phyloP scores from a whole-genome alignment of 2,329 filamentous ascomycete species.

The Cucurbitaria berberidis region DNA sequence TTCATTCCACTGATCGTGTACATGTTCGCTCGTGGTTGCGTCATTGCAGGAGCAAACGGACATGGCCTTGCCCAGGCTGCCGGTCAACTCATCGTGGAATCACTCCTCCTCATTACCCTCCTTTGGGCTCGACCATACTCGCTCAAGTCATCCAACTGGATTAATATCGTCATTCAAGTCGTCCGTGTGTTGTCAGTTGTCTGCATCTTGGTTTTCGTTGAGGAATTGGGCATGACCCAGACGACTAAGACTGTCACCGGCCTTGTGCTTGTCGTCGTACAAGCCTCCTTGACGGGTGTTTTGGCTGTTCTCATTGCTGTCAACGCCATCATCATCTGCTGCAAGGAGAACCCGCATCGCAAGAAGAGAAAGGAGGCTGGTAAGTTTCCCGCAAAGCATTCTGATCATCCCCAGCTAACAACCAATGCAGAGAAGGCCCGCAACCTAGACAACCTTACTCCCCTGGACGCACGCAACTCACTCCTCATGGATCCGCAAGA shows the following conservation, averaged over 20 bases:
- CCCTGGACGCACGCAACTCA: slow-evolving; percentile 84
- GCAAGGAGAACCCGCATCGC: slow-evolving; percentile 88
- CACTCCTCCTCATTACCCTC: slow-evolving; percentile 76
- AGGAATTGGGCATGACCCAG: slow-evolving; percentile 86
- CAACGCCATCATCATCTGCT: slow-evolving; percentile 83
- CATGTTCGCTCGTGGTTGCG: slow-evolving; percentile 85
- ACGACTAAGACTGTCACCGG: slow-evolving; percentile 95
- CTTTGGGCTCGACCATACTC: slow-evolving; percentile 87
- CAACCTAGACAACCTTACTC: slow-evolving; percentile 82
- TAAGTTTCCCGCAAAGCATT: slow-evolving; percentile 57
- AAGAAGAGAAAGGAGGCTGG: slow-evolving; percentile 87
- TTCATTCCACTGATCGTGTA: slow-evolving; percentile 90
- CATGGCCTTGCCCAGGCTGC: slow-evolving; percentile 82
- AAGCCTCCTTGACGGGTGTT: slow-evolving; percentile 80
- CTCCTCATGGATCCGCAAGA: slow-evolving; percentile 72
- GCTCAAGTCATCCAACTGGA: slow-evolving; percentile 84
- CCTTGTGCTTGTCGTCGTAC: slow-evolving; percentile 90
- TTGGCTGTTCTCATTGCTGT: slow-evolving; percentile 86
- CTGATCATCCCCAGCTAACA: slow-evolving; percentile 34
- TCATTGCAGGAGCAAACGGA: slow-evolving; percentile 84
- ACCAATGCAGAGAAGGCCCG: slow-evolving; percentile 70
- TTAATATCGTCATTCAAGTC: slow-evolving; percentile 90
- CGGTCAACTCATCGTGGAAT: slow-evolving; percentile 81
- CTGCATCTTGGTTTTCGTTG: slow-evolving; percentile 91
- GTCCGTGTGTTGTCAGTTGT: slow-evolving; percentile 87